phyloP scores from a whole-genome alignment of 106 monocot species.

The Dioscorea zingiberensis region DNA sequence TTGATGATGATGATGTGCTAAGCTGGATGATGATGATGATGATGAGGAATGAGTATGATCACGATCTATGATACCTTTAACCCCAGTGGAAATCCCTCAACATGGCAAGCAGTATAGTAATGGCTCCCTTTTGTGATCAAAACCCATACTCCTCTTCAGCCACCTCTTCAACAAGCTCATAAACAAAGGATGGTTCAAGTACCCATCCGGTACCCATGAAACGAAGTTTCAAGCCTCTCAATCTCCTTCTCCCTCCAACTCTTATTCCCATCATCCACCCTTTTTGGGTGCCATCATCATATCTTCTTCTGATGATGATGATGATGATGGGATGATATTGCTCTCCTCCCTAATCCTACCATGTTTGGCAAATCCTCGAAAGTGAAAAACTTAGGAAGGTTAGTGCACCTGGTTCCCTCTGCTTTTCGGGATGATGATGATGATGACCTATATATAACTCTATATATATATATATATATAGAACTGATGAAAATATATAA shows the following conservation, averaged over 20 bases:
- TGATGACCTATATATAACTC: neutral
- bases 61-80: constrained; percentile 12
- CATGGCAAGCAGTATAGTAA: constrained; percentile 18
- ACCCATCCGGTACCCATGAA: constrained; percentile 50
- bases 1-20: too few species aligned
- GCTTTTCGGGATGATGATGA: too few species aligned
- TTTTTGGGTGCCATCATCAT: constrained; percentile 9
- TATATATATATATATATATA: neutral
- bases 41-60: neutral
- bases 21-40: neutral
- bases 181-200: constrained; percentile 57
- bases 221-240: constrained; percentile 32
- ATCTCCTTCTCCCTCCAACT: constrained; percentile 38
- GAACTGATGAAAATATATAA: too few species aligned
- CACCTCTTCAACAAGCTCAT: constrained; percentile 37
- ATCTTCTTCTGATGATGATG: neutral
- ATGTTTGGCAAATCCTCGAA: too few species aligned
- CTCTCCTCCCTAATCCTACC: neutral
- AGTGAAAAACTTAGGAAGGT: too few species aligned
- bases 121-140: constrained; percentile 44
- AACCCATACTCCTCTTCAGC: constrained; percentile 55
- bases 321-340: too few species aligned
- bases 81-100: constrained; percentile 11
- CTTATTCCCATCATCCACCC: constrained; percentile 56
- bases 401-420: too few species aligned